These are phyloP conservation scores for Hypomyces rosellus DNA, from an alignment of 2,329 filamentous ascomycete genomes.

Conservation along the genomic window DNA sequence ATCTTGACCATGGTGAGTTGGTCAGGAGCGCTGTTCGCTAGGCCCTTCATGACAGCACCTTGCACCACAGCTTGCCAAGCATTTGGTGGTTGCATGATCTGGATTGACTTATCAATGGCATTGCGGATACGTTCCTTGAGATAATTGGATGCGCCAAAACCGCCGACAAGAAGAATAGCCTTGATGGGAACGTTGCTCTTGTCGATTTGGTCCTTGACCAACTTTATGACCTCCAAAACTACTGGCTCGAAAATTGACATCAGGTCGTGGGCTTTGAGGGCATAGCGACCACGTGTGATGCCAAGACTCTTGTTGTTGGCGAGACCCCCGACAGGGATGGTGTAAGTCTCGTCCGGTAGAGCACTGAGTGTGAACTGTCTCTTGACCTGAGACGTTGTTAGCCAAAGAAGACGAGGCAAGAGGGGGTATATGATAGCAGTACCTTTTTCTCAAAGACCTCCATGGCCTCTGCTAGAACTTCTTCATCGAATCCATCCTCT, in stretches of 20 bases:
- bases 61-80: constrained; percentile 43
- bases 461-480: constrained; percentile 33
- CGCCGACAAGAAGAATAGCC: constrained; percentile 39
- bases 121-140: constrained; percentile 34
- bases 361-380: constrained; percentile 4
- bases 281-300: constrained; percentile 30
- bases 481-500: constrained; percentile 34
- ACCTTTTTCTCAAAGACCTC: constrained; percentile 36
- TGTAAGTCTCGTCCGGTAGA: constrained; percentile 22
- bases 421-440: neutral
- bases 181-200: constrained; percentile 31
- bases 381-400: constrained; percentile 2
- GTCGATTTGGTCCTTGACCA: constrained; percentile 38
- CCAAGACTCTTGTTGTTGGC: constrained; percentile 32
- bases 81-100: constrained; percentile 40
- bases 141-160: constrained; percentile 41
- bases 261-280: constrained; percentile 32
- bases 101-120: constrained; percentile 27
- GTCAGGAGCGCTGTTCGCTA: constrained; percentile 30
- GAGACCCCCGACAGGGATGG: constrained; percentile 35
- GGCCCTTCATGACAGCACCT: constrained; percentile 44
- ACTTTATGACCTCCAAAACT: constrained; percentile 35
- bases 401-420: neutral
- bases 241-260: constrained; percentile 39
- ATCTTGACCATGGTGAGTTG: constrained; percentile 31